Conservation (phyloP, 495 filamentous ascomycete species). For the Xylaria castorea region DNA sequence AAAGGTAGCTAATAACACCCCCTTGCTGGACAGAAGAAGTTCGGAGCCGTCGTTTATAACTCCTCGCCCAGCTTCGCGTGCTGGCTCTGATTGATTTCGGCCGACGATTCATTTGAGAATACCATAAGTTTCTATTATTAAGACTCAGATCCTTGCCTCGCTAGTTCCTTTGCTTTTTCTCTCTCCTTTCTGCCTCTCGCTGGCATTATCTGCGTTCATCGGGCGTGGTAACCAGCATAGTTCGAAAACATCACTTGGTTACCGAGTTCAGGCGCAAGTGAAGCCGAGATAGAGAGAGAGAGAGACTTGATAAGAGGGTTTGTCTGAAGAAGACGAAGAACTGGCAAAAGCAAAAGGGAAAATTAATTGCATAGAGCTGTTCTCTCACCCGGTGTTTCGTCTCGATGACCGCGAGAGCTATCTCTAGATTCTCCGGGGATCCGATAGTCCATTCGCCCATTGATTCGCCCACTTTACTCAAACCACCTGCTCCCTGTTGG, state of each 20-base stretch:
- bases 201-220: not conserved
- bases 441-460: conserved; percentile 14
- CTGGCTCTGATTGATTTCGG: conserved; percentile 14
- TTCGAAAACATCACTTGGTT: conserved; percentile 2
- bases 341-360: not conserved
- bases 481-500: conserved; percentile 12
- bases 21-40: conserved; percentile 11
- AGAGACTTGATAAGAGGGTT: not conserved
- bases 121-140: conserved; percentile 26
- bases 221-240: conserved; percentile 3
- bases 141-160: conserved; percentile 18
- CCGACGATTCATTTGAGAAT: conserved; percentile 12
- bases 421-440: conserved; percentile 17
- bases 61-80: conserved; percentile 21
- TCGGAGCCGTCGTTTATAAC: conserved; percentile 11
- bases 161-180: conserved; percentile 1
- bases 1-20: conserved; percentile 19
- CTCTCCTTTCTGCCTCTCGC: not conserved
- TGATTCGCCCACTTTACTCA: conserved; percentile 19
- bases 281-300: not conserved
- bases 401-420: conserved; percentile 2
- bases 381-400: not conserved
- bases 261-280: conserved; percentile 12
- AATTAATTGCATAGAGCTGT: conserved; percentile 9
- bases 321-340: not conserved